A percentile compares a stretch with the other conserved stretches of the same genome.
Evolutionary conservation across 1,284 basidiomycete species (phyloP).

Genomic region (Porodaedalea pini): DNA sequence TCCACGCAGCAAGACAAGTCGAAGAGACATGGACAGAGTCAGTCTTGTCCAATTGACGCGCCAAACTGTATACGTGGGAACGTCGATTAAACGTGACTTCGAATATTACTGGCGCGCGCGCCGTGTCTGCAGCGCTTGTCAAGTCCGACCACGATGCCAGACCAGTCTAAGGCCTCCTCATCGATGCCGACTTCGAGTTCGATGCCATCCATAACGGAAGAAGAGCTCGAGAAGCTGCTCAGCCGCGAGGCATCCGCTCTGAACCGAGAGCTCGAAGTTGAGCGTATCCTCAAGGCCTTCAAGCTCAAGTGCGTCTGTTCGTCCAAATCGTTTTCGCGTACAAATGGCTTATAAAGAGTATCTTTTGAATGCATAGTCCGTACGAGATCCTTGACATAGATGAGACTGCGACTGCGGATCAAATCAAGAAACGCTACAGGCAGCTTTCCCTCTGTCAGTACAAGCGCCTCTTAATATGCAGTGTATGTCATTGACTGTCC

Average conservation of each 20-base stretch:
- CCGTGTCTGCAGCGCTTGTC: too few relatives aligned
- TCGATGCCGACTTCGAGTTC: background rate
- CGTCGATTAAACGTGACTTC: too few relatives aligned
- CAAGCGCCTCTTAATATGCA: background rate
- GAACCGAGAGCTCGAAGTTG: conserved; percentile 80
- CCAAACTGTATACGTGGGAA: conserved; percentile 9
- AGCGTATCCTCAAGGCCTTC: conserved; percentile 79
- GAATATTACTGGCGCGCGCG: too few relatives aligned
- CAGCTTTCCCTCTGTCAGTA: conserved; percentile 76
- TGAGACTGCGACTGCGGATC: conserved; percentile 59
- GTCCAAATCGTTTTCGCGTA: background rate
- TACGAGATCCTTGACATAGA: conserved; percentile 76
- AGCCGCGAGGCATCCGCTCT: conserved; percentile 78
- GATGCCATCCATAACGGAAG: conserved; percentile 23
- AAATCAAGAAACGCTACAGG: conserved; percentile 76
- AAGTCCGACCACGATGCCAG: conserved; percentile 9
- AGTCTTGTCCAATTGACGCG: background rate
- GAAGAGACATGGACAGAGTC: conserved; percentile 4
- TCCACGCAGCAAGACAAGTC: conserved; percentile 1
- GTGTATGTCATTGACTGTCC: conserved; percentile 29
- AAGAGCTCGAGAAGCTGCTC: conserved; percentile 70
- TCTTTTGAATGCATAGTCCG: conserved; percentile 43
- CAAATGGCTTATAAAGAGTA: background rate
- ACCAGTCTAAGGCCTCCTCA: background rate
- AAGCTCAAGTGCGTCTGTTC: conserved; percentile 66